Base-by-base conservation (phyloP, 805 yeast species). In the Lipomyces chichibuensis region DNA sequence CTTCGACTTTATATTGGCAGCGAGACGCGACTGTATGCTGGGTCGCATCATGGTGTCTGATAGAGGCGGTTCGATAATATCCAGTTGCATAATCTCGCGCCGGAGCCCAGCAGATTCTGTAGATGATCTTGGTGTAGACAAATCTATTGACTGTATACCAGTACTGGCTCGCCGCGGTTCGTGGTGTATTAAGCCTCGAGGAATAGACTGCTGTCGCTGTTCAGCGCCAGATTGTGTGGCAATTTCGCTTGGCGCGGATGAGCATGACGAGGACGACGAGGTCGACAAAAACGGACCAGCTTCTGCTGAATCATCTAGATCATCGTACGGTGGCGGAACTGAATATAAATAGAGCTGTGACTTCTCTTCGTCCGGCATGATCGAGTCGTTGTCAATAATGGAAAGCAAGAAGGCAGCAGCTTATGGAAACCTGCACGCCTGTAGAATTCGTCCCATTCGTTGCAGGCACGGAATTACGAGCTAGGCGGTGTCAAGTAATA, bases 51-150 rank as follows among this genome's bases (percentile, higher is more conserved):
- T 5, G 32, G 23, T 37, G 13, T 39, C 14, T 11, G 33, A 13
- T 17, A 62, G 54, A n/a, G 69, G 77, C 33, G 71, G 77, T 6
- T 82, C 85, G 37, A 83, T 85, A 8, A 84, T 77, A 37, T 83
- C 85, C 75, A 85, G 80, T 67, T 79, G 80, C 59, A 79, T 78
- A 71, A 78, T 79, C 43, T 74, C 76, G 13, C 68, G 65, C 25
- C 60, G 59, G 49, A 68, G 62, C 25, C 57, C 67, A 6, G 65
- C 65, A 6, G 67, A 57, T 13, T 69, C 70, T 2, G 64, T 20
- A 13, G 71, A 65, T 23, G 71, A 59, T 13, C 71, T 57, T 17
- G 71, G 71, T 2, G 71, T 67, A 9, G 69, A 62, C 20, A 67
- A 51, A 20, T 60, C 37, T 37, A 62, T 32, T n/a, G 69, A 27